Evolutionary conservation across 495 filamentous ascomycete genomes (phyloP), one percentile per base, ranked within the genome.

Genomic region (Oidiodendron maius): DNA sequence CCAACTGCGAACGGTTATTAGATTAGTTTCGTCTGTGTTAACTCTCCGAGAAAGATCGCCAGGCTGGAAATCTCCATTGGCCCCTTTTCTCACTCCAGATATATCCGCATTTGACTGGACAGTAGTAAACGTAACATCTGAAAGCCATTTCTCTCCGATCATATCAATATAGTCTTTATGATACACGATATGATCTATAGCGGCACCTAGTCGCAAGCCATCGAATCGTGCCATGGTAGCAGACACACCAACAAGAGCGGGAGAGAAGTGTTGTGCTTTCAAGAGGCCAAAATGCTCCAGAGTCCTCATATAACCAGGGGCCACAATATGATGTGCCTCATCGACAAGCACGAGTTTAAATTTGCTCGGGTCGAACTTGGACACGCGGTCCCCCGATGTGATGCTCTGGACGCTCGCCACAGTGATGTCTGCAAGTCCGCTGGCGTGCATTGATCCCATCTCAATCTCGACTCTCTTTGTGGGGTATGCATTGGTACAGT

Each of bases 321-420:
- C 86, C 25, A 95, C 91, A 41, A 97, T 96, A 65, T 97, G 93
- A 66, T 99, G 93, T n/a, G 89, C 91, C 62, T 99, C 93, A 57
- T 99, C 93, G 5, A 99, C 91, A 12, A 99, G 74, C 2, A 99
- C 66, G 0, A 99, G 78, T 62, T 99, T 99, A 72, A 91, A 96
- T 17, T 66, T 65, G 1, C 50, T 64, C 0, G 90, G 86, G 50
- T 96, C 81, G 57, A 89, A 97, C 54, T 95, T 96, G 25, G 57
- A 41, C 12, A 96, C 73, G 22, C 93, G 76, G 39, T 89, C 81
- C 13, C 76, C 72, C 3, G 84, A 90, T 0, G 71, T 75, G 37
- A 99, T 78, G 51, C 85, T 94, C 54, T 82, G 78, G 24, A 97
- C 71, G 3, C 89, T 95, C n/a, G 91, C 94, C 44, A 97, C 74